A percentile compares a stretch with the other conserved stretches of the same genome.
phyloP scores from a whole-genome alignment of 768 basidiomycete species.

The Mycena pura region DNA sequence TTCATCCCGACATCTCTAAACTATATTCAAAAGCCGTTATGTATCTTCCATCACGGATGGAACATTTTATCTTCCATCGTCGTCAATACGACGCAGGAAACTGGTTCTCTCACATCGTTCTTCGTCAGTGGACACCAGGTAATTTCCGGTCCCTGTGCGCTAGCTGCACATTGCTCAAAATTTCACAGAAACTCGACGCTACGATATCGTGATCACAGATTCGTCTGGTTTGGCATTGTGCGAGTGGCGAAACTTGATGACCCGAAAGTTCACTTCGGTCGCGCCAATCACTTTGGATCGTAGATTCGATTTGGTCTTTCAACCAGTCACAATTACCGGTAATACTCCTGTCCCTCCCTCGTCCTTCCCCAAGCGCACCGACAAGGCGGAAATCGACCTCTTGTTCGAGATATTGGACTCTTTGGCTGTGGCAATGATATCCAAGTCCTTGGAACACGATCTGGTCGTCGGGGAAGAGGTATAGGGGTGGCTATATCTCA shows the following conservation, averaged over 20 bases:
- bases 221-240: neutral
- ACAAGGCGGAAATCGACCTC: neutral
- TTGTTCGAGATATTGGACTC: neutral
- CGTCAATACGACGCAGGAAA: neutral
- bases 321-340: neutral
- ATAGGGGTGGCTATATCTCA: neutral
- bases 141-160: neutral
- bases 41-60: slow-evolving; percentile 8
- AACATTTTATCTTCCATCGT: slow-evolving; percentile 2
- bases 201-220: slow-evolving; percentile 8
- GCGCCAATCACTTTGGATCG: neutral
- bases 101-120: slow-evolving; percentile 5
- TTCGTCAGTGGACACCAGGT: slow-evolving; percentile 9
- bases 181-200: neutral
- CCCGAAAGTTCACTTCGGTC: neutral
- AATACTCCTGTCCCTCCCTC: neutral
- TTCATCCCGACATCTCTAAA: slow-evolving; percentile 6
- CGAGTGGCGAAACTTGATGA: neutral
- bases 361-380: neutral
- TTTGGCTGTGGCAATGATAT: neutral
- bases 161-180: neutral
- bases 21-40: neutral
- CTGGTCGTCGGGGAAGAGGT: neutral
- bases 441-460: slow-evolving; percentile 2
- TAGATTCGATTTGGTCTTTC: slow-evolving; percentile 6